These are phyloP conservation scores for Camellia granthamiana DNA, from an alignment of 148 eudicot species.

Conservation along the genomic window DNA sequence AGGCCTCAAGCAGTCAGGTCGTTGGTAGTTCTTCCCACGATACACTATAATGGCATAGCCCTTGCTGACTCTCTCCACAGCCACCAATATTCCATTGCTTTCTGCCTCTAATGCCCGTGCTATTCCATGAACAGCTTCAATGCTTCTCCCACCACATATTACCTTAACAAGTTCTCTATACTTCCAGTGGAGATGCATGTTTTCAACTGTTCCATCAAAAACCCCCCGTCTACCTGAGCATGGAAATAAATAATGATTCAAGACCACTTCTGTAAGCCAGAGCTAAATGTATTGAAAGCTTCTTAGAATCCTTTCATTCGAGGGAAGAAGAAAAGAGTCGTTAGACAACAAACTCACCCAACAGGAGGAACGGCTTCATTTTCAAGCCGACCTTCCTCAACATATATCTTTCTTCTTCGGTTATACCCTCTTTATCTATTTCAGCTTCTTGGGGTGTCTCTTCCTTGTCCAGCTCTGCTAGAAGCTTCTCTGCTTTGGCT, in stretches of 20 bases:
- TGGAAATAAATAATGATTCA: constrained; percentile 3
- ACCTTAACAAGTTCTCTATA: constrained; percentile 96
- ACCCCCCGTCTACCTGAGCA: constrained; percentile 92
- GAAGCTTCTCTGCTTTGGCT: constrained; percentile 68
- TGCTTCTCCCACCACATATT: constrained; percentile 65
- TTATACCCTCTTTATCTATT: constrained; percentile 83
- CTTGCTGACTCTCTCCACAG: constrained; percentile 73
- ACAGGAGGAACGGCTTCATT: constrained; percentile 85
- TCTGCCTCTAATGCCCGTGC: constrained; percentile 81
- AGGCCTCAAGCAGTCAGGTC: constrained; percentile 84
- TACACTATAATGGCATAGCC: constrained; percentile 87
- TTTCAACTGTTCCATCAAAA: constrained; percentile 97
- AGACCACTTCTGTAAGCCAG: constrained; percentile 6
- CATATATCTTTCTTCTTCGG: constrained; percentile 94
- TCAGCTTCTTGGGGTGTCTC: constrained; percentile 47
- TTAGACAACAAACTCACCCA: constrained; percentile 55
- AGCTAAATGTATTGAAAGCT: not conserved
- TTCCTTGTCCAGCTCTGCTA: constrained; percentile 68
- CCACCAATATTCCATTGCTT: constrained; percentile 90
- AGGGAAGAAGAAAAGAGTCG: not conserved
- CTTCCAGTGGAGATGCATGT: constrained; percentile 99
- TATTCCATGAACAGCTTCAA: constrained; percentile 57
- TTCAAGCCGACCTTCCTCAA: constrained; percentile 87
- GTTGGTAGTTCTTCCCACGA: constrained; percentile 88
- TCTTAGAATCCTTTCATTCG: not conserved